Evolutionary conservation across 768 basidiomycete species (phyloP).

Genomic region (Lactarius sp.): DNA sequence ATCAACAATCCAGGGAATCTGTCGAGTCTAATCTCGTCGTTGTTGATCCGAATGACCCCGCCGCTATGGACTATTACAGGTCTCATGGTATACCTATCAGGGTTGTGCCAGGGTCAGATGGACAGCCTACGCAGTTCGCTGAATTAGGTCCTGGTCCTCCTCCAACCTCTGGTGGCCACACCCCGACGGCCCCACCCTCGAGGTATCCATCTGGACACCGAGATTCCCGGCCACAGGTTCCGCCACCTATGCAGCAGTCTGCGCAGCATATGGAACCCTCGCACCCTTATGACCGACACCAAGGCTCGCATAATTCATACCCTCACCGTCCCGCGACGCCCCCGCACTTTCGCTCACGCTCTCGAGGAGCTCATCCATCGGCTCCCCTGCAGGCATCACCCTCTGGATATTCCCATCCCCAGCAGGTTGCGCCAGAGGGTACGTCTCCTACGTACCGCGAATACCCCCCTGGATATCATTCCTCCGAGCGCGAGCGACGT

Average conservation of each 20-base stretch:
- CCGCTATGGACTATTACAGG: constrained; percentile 43
- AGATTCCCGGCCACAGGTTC: constrained; percentile 28
- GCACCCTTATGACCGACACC: constrained; percentile 17
- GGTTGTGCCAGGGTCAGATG: constrained; percentile 44
- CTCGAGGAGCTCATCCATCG: constrained; percentile 21
- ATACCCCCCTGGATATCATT: constrained; percentile 13
- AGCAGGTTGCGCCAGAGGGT: constrained; percentile 23
- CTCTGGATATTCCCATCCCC: constrained; percentile 19
- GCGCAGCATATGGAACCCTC: constrained; percentile 21
- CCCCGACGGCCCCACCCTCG: constrained; percentile 5
- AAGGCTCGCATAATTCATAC: constrained; percentile 16
- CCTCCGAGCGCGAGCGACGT: constrained; percentile 17
- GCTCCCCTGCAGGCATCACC: constrained; percentile 21
- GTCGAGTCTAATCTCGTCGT: constrained; percentile 6
- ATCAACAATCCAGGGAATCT: constrained; percentile 13
- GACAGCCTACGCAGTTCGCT: constrained; percentile 44
- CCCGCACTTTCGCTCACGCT: constrained; percentile 16
- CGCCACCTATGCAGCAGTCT: constrained; percentile 30
- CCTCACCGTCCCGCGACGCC: constrained; percentile 3
- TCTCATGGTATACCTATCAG: constrained; percentile 46
- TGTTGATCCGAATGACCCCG: constrained; percentile 44
- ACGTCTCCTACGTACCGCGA: constrained; percentile 23
- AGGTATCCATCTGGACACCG: constrained; percentile 30
- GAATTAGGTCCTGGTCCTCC: constrained; percentile 38
- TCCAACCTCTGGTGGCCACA: constrained; percentile 21